phyloP scores from a whole-genome alignment of 2,329 filamentous ascomycete genomes.

The Ceratocystis huliohia region DNA sequence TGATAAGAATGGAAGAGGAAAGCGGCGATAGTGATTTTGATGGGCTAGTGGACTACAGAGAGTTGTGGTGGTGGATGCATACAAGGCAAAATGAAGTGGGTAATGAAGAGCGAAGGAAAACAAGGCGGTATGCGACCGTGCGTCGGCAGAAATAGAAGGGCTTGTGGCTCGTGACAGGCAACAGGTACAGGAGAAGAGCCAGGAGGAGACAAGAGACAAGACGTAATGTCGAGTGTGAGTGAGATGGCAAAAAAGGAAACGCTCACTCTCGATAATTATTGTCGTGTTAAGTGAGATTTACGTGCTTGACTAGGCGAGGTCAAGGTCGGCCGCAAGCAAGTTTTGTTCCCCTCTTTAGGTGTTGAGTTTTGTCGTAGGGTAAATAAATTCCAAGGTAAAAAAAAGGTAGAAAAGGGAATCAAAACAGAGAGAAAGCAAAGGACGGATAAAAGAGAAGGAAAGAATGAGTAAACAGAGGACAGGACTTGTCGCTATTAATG shows the following conservation, averaged over 20 bases:
- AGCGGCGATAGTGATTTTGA: not conserved
- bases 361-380: constrained; percentile 10
- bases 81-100: constrained; percentile 8
- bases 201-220: not conserved
- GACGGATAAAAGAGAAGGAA: not conserved
- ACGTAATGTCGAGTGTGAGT: not conserved
- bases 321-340: not conserved
- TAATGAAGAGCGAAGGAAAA: not conserved
- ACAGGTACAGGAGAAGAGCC: not conserved
- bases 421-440: constrained; percentile 4
- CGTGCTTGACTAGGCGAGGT: too few relatives aligned
- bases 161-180: constrained; percentile 3
- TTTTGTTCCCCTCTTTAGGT: constrained; percentile 5
- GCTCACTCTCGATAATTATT: not conserved
- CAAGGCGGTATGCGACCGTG: constrained; percentile 19
- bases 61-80: constrained; percentile 9
- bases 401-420: not conserved
- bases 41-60: constrained; percentile 5
- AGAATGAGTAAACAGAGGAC: constrained; percentile 7
- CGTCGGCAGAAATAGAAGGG: constrained; percentile 6
- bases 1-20: not conserved
- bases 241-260: not conserved
- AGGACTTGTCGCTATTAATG: constrained; percentile 2
- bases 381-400: not conserved
- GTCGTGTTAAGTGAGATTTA: too few relatives aligned